These are phyloP conservation scores for Nicotiana benthamiana DNA, from an alignment of 257 asterid genomes.

Conservation along the genomic window DNA sequence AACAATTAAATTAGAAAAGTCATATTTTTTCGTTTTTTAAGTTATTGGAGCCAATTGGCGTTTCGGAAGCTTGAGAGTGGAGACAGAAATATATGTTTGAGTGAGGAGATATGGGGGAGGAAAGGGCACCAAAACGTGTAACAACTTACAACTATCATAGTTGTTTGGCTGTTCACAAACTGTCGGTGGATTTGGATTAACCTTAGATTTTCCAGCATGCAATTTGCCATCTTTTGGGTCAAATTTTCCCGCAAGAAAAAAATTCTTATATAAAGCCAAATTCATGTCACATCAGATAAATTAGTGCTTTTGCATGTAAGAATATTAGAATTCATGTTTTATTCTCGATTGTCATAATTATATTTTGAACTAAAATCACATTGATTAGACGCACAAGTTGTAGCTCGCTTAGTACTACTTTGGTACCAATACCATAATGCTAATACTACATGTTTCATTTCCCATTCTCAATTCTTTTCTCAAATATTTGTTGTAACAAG, in stretches of 20 bases:
- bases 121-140: not conserved
- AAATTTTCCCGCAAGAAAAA: not conserved
- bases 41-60: not conserved
- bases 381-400: not conserved
- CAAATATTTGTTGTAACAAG: no score
- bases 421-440: no score
- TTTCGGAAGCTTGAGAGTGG: no score
- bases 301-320: not conserved
- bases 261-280: not conserved
- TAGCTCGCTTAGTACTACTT: no score
- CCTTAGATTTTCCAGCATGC: not conserved
- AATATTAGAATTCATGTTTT: not conserved
- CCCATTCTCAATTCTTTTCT: no score
- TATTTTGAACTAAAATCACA: not conserved
- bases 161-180: not conserved
- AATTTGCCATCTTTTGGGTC: not conserved
- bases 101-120: not conserved
- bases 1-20: no score
- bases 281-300: not conserved
- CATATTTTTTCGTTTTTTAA: no score
- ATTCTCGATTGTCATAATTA: not conserved
- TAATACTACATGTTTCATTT: no score
- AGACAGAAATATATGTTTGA: not conserved
- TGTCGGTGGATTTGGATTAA: conserved; percentile 2
- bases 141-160: not conserved